Evolutionary conservation across 1,284 basidiomycete species (phyloP).

Genomic region (Ganoderma meredithae): DNA sequence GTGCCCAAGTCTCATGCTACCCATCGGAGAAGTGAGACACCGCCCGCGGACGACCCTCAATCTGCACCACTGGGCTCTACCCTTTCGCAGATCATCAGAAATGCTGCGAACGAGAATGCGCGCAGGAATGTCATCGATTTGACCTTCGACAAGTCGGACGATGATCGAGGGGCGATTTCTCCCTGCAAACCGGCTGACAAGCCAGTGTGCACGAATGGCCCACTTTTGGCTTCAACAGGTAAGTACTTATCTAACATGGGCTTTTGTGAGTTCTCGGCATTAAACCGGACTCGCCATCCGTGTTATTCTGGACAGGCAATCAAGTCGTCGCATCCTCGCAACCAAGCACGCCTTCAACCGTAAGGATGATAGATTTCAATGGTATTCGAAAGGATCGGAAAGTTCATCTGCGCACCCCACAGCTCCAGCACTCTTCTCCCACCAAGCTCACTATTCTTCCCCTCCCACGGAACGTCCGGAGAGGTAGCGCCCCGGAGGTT

Average conservation of each 20-base stretch:
- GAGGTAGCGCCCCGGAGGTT: not conserved
- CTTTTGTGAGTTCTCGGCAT: too few species aligned
- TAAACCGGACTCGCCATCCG: not conserved
- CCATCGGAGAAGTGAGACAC: not conserved
- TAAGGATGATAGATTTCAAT: slow-evolving; percentile 21
- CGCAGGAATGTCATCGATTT: slow-evolving; percentile 29
- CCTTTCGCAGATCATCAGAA: slow-evolving; percentile 27
- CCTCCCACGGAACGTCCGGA: slow-evolving; percentile 15
- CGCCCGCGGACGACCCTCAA: slow-evolving; percentile 8
- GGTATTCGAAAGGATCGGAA: slow-evolving; percentile 21
- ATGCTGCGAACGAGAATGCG: slow-evolving; percentile 19
- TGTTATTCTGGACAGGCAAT: too few species aligned
- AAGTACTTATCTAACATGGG: not conserved
- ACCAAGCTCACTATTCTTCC: slow-evolving; percentile 7
- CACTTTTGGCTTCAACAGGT: not conserved
- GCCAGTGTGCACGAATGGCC: not conserved
- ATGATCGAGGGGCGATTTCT: slow-evolving; percentile 11
- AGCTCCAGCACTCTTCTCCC: not conserved
- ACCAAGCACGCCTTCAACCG: not conserved
- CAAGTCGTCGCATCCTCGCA: not conserved
- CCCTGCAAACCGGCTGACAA: not conserved
- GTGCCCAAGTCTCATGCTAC: not conserved
- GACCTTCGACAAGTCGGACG: slow-evolving; percentile 24
- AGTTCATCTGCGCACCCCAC: not conserved
- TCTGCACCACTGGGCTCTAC: slow-evolving; percentile 13